These are phyloP conservation scores for Neurospora hispaniola DNA, from an alignment of 495 filamentous ascomycete species.

Conservation along the genomic window DNA sequence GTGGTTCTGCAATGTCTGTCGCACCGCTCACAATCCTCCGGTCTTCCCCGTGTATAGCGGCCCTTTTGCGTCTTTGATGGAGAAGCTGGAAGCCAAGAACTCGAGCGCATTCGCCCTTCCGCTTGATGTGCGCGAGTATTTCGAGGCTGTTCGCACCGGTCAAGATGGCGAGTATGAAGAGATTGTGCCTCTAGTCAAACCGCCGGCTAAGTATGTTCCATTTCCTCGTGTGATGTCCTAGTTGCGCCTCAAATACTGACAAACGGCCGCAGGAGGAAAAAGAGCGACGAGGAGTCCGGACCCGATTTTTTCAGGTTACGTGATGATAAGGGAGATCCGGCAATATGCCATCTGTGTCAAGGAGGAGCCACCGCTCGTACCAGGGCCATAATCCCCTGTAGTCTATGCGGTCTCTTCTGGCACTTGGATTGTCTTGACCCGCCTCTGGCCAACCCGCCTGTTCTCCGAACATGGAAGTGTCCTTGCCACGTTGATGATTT, in stretches of 20 bases:
- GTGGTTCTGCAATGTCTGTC: conserved; percentile 78
- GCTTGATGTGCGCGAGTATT: conserved; percentile 53
- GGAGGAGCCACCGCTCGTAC: conserved; percentile 39
- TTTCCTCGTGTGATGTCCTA: conserved; percentile 3
- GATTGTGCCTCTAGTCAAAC: conserved; percentile 26
- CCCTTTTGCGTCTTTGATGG: conserved; percentile 49
- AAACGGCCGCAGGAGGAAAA: conserved; percentile 35
- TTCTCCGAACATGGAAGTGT: conserved; percentile 70
- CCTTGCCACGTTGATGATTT: conserved; percentile 68
- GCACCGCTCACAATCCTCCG: conserved; percentile 23
- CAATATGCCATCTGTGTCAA: conserved; percentile 64
- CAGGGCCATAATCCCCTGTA: conserved; percentile 65
- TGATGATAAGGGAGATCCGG: conserved; percentile 54
- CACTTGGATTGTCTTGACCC: conserved; percentile 88
- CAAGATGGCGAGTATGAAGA: conserved; percentile 74
- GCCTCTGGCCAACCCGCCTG: conserved; percentile 67
- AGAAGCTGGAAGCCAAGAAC: conserved; percentile 50
- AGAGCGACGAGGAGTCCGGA: conserved; percentile 46
- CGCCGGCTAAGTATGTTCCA: conserved; percentile 18
- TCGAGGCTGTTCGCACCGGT: conserved; percentile 61
- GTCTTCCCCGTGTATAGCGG: conserved; percentile 29
- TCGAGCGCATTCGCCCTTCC: conserved; percentile 68
- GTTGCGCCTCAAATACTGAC: conserved; percentile 18
- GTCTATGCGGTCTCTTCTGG: conserved; percentile 69
- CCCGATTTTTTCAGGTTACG: conserved; percentile 55